Conservation (phyloP, 2,329 filamentous ascomycete genomes). For the Ophiostoma populinum region DNA sequence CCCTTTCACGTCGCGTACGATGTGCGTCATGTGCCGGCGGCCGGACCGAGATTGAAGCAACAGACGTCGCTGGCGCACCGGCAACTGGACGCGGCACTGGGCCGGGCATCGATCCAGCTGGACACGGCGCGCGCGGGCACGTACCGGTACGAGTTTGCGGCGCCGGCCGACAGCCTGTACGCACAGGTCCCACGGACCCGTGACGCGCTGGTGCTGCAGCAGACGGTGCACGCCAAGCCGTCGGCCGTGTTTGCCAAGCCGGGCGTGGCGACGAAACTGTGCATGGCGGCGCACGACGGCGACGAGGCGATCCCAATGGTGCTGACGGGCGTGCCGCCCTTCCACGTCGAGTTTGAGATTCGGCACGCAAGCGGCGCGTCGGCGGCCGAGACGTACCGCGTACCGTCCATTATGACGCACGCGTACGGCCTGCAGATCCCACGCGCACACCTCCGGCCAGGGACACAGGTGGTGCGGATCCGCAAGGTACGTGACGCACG, state of each 20-base stretch:
- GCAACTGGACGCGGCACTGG: slow-evolving; percentile 59
- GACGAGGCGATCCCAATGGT: slow-evolving; percentile 81
- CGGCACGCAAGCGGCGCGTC: slow-evolving; percentile 72
- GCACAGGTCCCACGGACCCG: neutral
- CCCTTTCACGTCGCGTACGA: slow-evolving; percentile 76
- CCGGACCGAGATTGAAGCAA: slow-evolving; percentile 26
- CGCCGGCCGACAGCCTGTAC: slow-evolving; percentile 75
- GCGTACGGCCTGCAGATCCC: slow-evolving; percentile 71
- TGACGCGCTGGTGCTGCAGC: slow-evolving; percentile 49
- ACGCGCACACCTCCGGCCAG: slow-evolving; percentile 65
- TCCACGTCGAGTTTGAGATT: slow-evolving; percentile 80
- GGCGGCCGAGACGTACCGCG: slow-evolving; percentile 64
- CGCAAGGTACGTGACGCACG: slow-evolving; percentile 76
- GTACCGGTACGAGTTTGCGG: slow-evolving; percentile 74
- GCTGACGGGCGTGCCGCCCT: slow-evolving; percentile 64
- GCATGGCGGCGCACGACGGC: slow-evolving; percentile 62
- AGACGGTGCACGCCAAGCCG: slow-evolving; percentile 72
- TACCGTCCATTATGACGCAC: slow-evolving; percentile 61
- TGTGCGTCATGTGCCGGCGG: slow-evolving; percentile 47
- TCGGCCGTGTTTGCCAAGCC: slow-evolving; percentile 68
- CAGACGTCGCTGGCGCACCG: slow-evolving; percentile 47
- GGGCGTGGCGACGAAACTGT: slow-evolving; percentile 90
- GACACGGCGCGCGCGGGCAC: slow-evolving; percentile 69
- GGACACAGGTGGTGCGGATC: slow-evolving; percentile 78
- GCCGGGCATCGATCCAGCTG: slow-evolving; percentile 63